phyloP scores from a whole-genome alignment of 805 yeast genomes.

The Zygosaccharomyces lentus region DNA sequence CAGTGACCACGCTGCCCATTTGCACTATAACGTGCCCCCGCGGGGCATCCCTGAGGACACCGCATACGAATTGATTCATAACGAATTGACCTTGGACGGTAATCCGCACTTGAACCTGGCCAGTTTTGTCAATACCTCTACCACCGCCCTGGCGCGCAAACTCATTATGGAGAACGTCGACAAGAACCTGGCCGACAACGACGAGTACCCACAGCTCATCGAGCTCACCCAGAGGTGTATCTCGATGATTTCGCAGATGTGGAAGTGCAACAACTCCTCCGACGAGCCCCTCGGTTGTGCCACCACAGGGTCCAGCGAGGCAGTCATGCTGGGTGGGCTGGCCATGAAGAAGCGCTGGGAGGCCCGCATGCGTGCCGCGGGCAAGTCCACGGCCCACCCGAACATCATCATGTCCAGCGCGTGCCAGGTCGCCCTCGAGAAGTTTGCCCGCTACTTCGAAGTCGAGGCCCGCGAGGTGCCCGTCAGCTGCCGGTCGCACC shows the following conservation, averaged over 20 bases:
- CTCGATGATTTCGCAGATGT: constrained; percentile 69
- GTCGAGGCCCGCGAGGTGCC: constrained; percentile 78
- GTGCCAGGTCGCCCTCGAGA: constrained; percentile 91
- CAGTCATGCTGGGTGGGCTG: constrained; percentile 87
- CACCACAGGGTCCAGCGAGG: constrained; percentile 92
- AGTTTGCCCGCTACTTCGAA: constrained; percentile 90
- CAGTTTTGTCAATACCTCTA: constrained; percentile 76
- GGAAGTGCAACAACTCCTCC: constrained; percentile 53
- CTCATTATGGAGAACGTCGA: constrained; percentile 67
- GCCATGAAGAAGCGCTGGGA: constrained; percentile 93
- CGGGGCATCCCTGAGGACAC: constrained; percentile 48
- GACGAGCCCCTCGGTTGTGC: constrained; percentile 72
- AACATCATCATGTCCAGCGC: constrained; percentile 89
- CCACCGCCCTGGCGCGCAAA: constrained; percentile 49
- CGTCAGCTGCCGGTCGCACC: constrained; percentile 55
- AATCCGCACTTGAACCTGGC: constrained; percentile 81
- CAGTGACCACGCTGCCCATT: background rate
- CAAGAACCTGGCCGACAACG: constrained; percentile 88
- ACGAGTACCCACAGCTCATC: constrained; percentile 84
- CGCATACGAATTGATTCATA: constrained; percentile 61
- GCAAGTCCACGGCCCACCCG: constrained; percentile 60
- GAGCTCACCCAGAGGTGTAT: constrained; percentile 80
- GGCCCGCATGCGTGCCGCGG: constrained; percentile 52
- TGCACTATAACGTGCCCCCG: constrained; percentile 49
- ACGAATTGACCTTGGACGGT: constrained; percentile 79